Evolutionary conservation across 2,329 filamentous ascomycete genomes (phyloP), one percentile per base, ranked within the genome.

Genomic region (Penicillium sp.): DNA sequence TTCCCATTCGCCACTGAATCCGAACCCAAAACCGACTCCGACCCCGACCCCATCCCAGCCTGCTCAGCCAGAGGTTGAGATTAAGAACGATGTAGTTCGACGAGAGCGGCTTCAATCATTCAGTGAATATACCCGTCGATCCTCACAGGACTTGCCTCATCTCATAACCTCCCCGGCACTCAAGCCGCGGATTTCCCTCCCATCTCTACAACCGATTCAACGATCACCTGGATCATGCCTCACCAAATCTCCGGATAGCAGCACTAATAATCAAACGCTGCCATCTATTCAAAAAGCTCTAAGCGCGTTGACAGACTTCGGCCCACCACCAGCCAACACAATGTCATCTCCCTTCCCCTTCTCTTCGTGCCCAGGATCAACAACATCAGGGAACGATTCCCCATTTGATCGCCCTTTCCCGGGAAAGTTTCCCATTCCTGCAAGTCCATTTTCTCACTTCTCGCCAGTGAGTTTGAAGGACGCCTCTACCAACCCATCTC

Each of bases 261-360:
- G 44, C 16, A 23, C 38, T 39, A 63, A 61, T 30, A 67, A 58
- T 35, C 71, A 70, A 60, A 73, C 60, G 42, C 62, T 79, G 7
- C 77, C 77, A 1, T 73, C 76, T 2, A 66, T 79, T 16, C 65
- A 69, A 34, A 71, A 71, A 7, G 67, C 74, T 19, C 62, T 77
- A n/a, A 66, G 66, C 19, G 61, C 59, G 7, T 54, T 73, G n/a
- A 61, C 67, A 39, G 72, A 70, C 16, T 59, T 64, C 23, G 46
- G 40, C 9, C 57, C 57, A 32, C 47, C 66, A 11, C 44, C 59
- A 19, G 36, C 26, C 63, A 66, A 27, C 58, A 63, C 55, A 66
- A 65, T 60, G 58, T 58, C 38, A 52, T 61, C 41, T 54, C 70
- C 42, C 61, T 67, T 44, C 55, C 40, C 57, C 48, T 64, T 52